Conservation (phyloP, 768 basidiomycete genomes). For the Gyrodon lividus region DNA sequence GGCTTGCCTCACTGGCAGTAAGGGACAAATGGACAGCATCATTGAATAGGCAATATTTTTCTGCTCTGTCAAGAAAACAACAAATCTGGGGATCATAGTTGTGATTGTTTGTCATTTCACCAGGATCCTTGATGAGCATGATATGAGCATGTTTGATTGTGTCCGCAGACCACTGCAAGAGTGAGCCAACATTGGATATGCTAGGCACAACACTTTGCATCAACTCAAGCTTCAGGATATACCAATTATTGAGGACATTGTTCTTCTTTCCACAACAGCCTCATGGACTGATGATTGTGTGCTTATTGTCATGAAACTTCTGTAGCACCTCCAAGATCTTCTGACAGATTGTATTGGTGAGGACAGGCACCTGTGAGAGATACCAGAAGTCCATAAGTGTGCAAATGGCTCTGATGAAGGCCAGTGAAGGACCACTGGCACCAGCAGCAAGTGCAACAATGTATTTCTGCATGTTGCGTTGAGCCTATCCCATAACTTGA, state of each 20-base stretch:
- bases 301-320: too few relatives aligned
- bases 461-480: conserved; percentile 36
- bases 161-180: conserved; percentile 38
- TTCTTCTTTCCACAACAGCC: conserved; percentile 21
- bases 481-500: conserved; percentile 40
- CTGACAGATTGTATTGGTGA: too few relatives aligned
- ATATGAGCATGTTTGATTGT: conserved; percentile 36
- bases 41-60: conserved; percentile 30
- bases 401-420: too few relatives aligned
- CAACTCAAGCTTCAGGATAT: conserved; percentile 44
- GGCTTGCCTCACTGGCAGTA: not conserved
- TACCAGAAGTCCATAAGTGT: too few relatives aligned
- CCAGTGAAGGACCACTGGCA: conserved; percentile 11
- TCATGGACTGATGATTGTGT: too few relatives aligned
- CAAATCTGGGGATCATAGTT: conserved; percentile 37
- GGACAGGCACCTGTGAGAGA: too few relatives aligned
- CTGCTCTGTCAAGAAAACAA: conserved; percentile 27
- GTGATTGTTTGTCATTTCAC: conserved; percentile 26
- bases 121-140: conserved; percentile 32
- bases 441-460: conserved; percentile 33
- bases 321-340: too few relatives aligned
- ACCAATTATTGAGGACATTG: conserved; percentile 31
- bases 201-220: conserved; percentile 33
- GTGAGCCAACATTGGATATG: conserved; percentile 28
- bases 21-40: not conserved